A percentile compares a stretch with the other conserved stretches of the same genome.
phyloP scores from a whole-genome alignment of 805 yeast genomes.

The Teunomyces barrocoloradensis region DNA sequence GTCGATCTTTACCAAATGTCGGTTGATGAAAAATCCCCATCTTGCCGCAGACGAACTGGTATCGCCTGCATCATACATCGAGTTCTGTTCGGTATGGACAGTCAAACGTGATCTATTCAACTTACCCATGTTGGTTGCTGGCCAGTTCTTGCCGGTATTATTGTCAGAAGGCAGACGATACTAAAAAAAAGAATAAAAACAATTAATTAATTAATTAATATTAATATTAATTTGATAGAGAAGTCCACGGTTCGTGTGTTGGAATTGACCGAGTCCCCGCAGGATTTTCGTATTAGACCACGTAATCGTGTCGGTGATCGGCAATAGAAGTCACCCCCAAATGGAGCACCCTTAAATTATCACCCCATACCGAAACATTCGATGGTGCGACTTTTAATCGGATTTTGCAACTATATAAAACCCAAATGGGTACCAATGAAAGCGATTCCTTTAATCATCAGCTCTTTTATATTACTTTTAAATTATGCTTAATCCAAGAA shows the following conservation, averaged over 20 bases:
- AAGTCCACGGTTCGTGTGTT: no score
- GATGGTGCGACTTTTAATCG: not conserved
- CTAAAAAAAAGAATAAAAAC: slow-evolving; percentile 7
- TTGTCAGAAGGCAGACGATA: slow-evolving; percentile 34
- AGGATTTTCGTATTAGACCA: not conserved
- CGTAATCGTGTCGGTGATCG: no score
- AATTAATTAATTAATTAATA: no score
- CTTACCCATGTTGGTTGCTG: slow-evolving; percentile 79
- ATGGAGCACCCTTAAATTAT: not conserved
- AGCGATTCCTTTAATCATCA: no score
- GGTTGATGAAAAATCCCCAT: slow-evolving; percentile 33
- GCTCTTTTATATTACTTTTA: not conserved
- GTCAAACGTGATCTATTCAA: slow-evolving; percentile 81
- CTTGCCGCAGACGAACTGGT: slow-evolving; percentile 16
- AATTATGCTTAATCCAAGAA: slow-evolving; percentile 9
- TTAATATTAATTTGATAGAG: no score
- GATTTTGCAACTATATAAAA: slow-evolving; percentile 3
- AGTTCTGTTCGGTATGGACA: slow-evolving; percentile 82
- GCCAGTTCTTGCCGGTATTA: slow-evolving; percentile 72
- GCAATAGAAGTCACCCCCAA: no score
- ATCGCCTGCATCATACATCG: slow-evolving; percentile 32
- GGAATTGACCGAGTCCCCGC: no score
- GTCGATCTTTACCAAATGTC: slow-evolving; percentile 51
- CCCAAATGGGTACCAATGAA: not conserved
- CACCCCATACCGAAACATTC: slow-evolving; percentile 3